A percentile compares a stretch with the other conserved stretches of the same genome.
phyloP scores from a whole-genome alignment of 306 rosid genomes.

The Prunus mongolica region DNA sequence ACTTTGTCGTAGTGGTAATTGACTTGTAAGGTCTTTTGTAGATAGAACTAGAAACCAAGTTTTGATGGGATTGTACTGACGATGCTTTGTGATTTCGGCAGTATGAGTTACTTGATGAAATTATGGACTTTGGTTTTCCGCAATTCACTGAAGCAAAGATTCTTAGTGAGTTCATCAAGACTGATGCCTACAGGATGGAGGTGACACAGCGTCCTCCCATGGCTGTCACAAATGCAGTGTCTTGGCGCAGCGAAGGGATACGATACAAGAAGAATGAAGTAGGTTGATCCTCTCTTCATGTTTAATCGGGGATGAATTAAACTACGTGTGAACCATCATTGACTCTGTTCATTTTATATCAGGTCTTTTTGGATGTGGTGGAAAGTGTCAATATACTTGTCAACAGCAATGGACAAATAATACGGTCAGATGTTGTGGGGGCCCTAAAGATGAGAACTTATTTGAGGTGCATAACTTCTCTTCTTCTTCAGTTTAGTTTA shows the following conservation, averaged over 20 bases:
- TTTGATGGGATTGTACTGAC: background rate
- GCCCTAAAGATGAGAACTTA: conserved; percentile 82
- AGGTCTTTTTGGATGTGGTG: conserved; percentile 93
- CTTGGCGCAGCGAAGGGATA: conserved; percentile 93
- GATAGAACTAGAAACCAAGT: background rate
- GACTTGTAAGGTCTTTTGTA: background rate
- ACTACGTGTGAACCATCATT: background rate
- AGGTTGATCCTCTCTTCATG: conserved; percentile 8
- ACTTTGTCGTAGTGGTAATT: conserved; percentile 85
- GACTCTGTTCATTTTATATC: conserved; percentile 9
- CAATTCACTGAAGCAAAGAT: conserved; percentile 83
- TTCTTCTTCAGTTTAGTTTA: background rate
- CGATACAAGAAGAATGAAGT: conserved; percentile 86
- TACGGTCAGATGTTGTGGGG: conserved; percentile 87
- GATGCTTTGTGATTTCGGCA: conserved; percentile 20
- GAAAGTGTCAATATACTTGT: conserved; percentile 90
- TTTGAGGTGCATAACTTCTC: conserved; percentile 53
- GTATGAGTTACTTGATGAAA: conserved; percentile 83
- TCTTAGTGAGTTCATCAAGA: conserved; percentile 82
- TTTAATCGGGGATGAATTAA: background rate
- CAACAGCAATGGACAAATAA: conserved; percentile 83
- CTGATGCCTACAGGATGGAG: conserved; percentile 88
- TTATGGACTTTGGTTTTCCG: conserved; percentile 90
- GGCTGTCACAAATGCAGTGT: conserved; percentile 92
- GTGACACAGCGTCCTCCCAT: conserved; percentile 81